phyloP scores from a whole-genome alignment of 345 rosid species.

The Heritiera fomes region DNA sequence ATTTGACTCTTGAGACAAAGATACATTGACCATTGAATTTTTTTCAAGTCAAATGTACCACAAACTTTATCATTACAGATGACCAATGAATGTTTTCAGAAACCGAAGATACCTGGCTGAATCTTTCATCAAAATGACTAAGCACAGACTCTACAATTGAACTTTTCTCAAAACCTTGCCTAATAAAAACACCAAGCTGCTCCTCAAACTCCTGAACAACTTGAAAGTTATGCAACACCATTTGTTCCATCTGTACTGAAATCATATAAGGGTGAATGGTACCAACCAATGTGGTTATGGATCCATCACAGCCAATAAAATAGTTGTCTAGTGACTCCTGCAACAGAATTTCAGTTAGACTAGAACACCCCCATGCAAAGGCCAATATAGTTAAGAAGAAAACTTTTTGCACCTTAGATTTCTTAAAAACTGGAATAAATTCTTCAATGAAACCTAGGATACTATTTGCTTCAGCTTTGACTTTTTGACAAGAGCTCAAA shows the following conservation, averaged over 20 bases:
- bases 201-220: conserved; percentile 63
- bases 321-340: conserved; percentile 74
- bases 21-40: background rate
- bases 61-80: background rate
- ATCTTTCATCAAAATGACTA: conserved; percentile 43
- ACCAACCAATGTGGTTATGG: conserved; percentile 33
- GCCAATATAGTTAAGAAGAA: conserved; percentile 15
- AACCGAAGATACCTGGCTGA: conserved; percentile 55
- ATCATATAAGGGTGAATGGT: conserved; percentile 41
- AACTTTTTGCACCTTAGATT: conserved; percentile 60
- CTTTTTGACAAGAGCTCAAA: conserved; percentile 53
- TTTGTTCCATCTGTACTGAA: conserved; percentile 45
- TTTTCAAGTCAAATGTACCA: conserved; percentile 7
- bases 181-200: conserved; percentile 40
- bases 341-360: conserved; percentile 28
- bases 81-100: conserved; percentile 1
- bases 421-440: conserved; percentile 49
- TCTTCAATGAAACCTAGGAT: conserved; percentile 55
- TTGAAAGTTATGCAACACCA: conserved; percentile 57
- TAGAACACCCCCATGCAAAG: conserved; percentile 19
- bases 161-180: conserved; percentile 44
- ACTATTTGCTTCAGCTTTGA: conserved; percentile 48
- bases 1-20: background rate
- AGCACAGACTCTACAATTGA: conserved; percentile 51
- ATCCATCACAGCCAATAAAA: conserved; percentile 50